These are phyloP conservation scores for Ceratobasidium papillatum DNA, from an alignment of 1,284 basidiomycete species.

Conservation along the genomic window DNA sequence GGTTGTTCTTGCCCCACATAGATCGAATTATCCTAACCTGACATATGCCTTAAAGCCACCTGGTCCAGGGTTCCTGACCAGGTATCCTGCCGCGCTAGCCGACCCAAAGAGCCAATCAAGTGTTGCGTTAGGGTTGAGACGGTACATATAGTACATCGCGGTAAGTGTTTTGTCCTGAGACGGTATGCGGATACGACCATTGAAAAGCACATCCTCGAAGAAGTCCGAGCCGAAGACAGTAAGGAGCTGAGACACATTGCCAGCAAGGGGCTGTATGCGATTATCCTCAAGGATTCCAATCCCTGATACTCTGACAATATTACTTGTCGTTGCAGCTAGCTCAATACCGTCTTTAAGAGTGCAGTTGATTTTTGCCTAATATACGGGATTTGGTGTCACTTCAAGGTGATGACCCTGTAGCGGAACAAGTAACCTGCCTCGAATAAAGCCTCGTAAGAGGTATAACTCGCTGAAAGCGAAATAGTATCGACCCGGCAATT, in stretches of 20 bases:
- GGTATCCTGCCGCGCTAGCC: neutral
- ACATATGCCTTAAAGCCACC: no score
- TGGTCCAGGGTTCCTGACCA: no score
- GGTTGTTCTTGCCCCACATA: no score
- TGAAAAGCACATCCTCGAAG: neutral
- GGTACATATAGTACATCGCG: neutral
- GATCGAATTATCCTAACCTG: no score
- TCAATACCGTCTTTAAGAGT: neutral
- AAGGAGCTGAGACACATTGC: neutral
- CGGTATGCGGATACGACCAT: neutral
- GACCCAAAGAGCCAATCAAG: neutral
- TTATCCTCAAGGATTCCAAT: neutral
- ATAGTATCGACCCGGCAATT: neutral
- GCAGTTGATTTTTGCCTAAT: neutral
- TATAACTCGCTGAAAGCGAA: neutral
- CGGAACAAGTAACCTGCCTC: neutral
- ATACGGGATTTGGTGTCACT: no score
- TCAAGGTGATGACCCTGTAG: neutral
- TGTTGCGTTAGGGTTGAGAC: neutral
- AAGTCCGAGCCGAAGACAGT: neutral
- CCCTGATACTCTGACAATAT: no score
- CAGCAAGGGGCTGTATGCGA: neutral
- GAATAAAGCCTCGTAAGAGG: neutral
- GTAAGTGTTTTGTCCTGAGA: neutral
- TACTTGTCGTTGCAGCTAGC: neutral